Evolutionary conservation across 495 filamentous ascomycete species (phyloP).

Genomic region (Neurospora tetraspora): DNA sequence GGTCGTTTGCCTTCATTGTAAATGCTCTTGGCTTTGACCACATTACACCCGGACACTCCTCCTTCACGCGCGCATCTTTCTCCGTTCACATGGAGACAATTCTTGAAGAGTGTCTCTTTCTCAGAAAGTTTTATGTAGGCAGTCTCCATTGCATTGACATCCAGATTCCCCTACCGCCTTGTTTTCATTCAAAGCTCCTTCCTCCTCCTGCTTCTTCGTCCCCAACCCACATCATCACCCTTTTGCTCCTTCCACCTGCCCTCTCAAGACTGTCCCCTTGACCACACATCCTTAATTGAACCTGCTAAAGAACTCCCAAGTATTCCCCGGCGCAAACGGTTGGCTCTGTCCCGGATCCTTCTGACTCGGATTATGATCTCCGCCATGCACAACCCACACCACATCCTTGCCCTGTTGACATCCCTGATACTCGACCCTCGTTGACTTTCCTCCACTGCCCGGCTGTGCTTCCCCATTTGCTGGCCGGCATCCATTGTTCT

Average conservation of each 20-base stretch:
- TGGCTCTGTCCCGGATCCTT: slow-evolving; percentile 10
- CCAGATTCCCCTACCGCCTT: background rate
- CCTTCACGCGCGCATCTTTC: background rate
- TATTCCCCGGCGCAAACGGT: slow-evolving; percentile 21
- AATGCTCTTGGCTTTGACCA: no score
- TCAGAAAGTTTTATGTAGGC: background rate
- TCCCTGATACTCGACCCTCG: slow-evolving; percentile 23
- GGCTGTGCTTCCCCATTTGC: slow-evolving; percentile 9
- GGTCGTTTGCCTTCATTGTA: no score
- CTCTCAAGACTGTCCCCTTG: background rate
- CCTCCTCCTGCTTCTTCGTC: background rate
- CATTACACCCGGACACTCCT: background rate
- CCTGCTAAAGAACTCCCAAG: slow-evolving; percentile 26
- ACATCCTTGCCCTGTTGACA: slow-evolving; percentile 24
- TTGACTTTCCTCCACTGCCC: slow-evolving; percentile 7
- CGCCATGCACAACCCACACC: slow-evolving; percentile 18
- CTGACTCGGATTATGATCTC: slow-evolving; percentile 21
- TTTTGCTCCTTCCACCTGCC: background rate
- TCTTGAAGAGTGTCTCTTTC: background rate
- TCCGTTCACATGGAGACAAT: background rate
- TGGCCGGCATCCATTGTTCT: slow-evolving; percentile 28
- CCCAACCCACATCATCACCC: background rate
- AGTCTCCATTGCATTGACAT: background rate
- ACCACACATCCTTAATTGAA: slow-evolving; percentile 1
- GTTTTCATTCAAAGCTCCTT: background rate